phyloP scores from a whole-genome alignment of 257 asterid genomes.

The Cruciata laevipes region DNA sequence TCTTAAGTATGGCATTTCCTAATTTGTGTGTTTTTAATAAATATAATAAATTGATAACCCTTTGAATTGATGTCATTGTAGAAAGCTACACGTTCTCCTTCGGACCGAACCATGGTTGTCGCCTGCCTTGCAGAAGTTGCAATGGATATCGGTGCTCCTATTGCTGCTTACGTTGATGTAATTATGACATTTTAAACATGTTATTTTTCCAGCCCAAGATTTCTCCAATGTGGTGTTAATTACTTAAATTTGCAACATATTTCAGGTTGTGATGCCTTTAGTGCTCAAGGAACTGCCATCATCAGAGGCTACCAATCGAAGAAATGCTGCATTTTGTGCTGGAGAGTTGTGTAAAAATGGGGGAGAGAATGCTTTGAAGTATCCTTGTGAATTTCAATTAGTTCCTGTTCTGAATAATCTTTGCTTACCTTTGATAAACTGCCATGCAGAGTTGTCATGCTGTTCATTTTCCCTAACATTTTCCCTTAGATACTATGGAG shows the following conservation, averaged over 20 bases:
- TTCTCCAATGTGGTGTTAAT: constrained; percentile 13
- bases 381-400: constrained; percentile 32
- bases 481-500: constrained; percentile 52
- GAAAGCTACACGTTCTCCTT: constrained; percentile 86
- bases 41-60: background rate
- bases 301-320: constrained; percentile 70
- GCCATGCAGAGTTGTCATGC: background rate
- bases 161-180: constrained; percentile 84
- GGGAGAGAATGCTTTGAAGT: constrained; percentile 70
- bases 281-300: constrained; percentile 90
- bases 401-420: background rate
- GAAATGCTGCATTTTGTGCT: constrained; percentile 97
- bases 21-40: background rate
- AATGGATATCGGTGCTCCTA: constrained; percentile 95
- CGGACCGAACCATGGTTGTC: constrained; percentile 96
- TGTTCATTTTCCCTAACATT: constrained; percentile 17
- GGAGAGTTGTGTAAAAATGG: constrained; percentile 99
- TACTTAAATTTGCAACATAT: constrained; percentile 11
- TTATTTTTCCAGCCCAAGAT: background rate
- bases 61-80: constrained; percentile 25
- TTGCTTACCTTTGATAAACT: background rate
- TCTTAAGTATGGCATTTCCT: constrained; percentile 11
- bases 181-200: background rate
- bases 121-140: constrained; percentile 99
- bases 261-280: constrained; percentile 79